These are phyloP conservation scores for Geosmithia flava DNA, from an alignment of 2,329 filamentous ascomycete genomes.

Conservation along the genomic window DNA sequence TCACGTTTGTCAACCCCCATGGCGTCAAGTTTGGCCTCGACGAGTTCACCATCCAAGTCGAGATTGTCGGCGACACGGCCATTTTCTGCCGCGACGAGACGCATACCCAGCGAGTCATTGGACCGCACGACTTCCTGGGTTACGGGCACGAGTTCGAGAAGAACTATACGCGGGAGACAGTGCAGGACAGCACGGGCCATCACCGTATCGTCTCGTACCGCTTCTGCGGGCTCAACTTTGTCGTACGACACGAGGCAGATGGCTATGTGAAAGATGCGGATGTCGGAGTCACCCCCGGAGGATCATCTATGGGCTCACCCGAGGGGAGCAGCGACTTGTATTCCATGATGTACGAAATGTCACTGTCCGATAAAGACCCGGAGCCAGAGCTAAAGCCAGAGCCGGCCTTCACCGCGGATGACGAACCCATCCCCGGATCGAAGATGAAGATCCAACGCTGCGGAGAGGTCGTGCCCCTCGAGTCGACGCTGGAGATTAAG, in stretches of 20 bases:
- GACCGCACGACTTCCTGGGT: slow-evolving; percentile 21
- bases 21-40: slow-evolving; percentile 11
- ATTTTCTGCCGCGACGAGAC: slow-evolving; percentile 23
- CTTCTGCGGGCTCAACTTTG: slow-evolving; percentile 24
- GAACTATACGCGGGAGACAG: slow-evolving; percentile 20
- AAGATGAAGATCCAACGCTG: background rate
- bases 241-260: slow-evolving; percentile 30
- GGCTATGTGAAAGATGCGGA: slow-evolving; percentile 29
- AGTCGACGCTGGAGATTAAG: background rate
- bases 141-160: slow-evolving; percentile 33
- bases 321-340: no score
- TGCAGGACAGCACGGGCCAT: slow-evolving; percentile 26
- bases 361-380: no score
- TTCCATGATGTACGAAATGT: no score
- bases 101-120: slow-evolving; percentile 13
- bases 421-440: background rate
- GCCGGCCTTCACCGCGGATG: background rate
- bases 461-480: background rate
- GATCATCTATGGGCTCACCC: no score
- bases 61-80: slow-evolving; percentile 21
- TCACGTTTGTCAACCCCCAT: slow-evolving; percentile 7
- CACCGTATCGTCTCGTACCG: slow-evolving; percentile 30
- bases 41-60: slow-evolving; percentile 26
- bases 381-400: no score
- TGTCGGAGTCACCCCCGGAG: slow-evolving; percentile 15